phyloP scores from a whole-genome alignment of 2,329 filamentous ascomycete species.

The Blastomyces silverae region DNA sequence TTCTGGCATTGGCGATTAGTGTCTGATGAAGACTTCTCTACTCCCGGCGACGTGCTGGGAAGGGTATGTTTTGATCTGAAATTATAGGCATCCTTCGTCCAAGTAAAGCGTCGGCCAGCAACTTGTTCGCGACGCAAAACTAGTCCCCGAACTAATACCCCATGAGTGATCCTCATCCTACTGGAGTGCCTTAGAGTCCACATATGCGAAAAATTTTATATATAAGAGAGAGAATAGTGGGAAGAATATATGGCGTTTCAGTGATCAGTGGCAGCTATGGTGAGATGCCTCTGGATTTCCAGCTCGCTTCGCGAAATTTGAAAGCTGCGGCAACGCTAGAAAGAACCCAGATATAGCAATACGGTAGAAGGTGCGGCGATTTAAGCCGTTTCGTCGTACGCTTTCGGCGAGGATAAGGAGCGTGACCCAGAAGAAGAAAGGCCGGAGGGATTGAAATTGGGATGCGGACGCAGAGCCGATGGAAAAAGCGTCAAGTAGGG shows the following conservation, averaged over 20 bases:
- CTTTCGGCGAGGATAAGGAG: slow-evolving; percentile 18
- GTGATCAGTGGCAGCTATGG: slow-evolving; percentile 17
- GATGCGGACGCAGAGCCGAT: slow-evolving; percentile 19
- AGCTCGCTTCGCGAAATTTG: neutral
- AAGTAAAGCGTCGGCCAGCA: neutral
- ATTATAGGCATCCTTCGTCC: neutral
- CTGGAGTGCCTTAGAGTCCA: neutral
- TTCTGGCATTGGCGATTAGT: neutral
- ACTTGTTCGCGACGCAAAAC: neutral
- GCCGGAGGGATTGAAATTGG: slow-evolving; percentile 15
- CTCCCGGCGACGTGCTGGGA: neutral
- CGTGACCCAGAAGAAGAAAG: slow-evolving; percentile 19
- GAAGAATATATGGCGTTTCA: neutral
- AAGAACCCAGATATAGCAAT: slow-evolving; percentile 18
- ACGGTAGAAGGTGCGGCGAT: slow-evolving; percentile 16
- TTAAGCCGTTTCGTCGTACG: slow-evolving; percentile 17
- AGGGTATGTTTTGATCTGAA: neutral
- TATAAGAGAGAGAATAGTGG: neutral
- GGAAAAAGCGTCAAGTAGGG: slow-evolving; percentile 19
- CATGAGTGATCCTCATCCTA: neutral
- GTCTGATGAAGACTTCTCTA: neutral
- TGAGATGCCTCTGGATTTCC: neutral
- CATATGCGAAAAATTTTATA: neutral
- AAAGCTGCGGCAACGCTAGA: slow-evolving; percentile 18
- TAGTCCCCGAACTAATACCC: no score